These are phyloP conservation scores for Testicularia cyperi DNA, from an alignment of 1,284 basidiomycete species.

Conservation along the genomic window DNA sequence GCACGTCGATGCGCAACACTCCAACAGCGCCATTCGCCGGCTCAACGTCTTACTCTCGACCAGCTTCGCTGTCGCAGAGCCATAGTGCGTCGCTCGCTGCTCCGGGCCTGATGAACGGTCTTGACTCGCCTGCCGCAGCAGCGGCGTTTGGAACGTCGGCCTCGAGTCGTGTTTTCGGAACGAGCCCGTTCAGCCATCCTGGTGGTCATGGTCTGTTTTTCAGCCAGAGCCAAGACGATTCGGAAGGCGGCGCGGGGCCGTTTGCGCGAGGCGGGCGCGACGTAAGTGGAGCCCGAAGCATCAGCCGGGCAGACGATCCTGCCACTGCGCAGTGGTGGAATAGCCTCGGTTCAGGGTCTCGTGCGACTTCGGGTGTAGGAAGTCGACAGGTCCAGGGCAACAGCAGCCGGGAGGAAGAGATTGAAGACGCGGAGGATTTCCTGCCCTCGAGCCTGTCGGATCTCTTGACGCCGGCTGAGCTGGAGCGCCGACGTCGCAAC, in stretches of 20 bases:
- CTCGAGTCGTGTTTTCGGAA: conserved; percentile 44
- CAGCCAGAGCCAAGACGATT: conserved; percentile 47
- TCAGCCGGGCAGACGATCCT: conserved; percentile 25
- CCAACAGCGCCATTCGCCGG: conserved; percentile 12
- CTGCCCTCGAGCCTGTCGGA: conserved; percentile 57
- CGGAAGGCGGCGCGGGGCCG: conserved; percentile 35
- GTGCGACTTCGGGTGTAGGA: too few species aligned
- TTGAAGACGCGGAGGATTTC: conserved; percentile 63
- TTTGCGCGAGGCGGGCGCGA: conserved; percentile 28
- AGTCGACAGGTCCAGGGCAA: conserved; percentile 2
- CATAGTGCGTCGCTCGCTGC: conserved; percentile 21
- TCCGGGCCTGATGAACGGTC: conserved; percentile 6
- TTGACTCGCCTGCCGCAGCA: conserved; percentile 23
- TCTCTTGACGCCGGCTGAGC: conserved; percentile 56
- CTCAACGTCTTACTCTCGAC: conserved; percentile 22
- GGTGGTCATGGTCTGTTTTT: conserved; percentile 53
- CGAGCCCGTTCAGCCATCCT: conserved; percentile 57
- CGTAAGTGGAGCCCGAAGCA: conserved; percentile 28
- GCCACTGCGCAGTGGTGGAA: conserved; percentile 20
- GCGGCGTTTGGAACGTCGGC: conserved; percentile 30
- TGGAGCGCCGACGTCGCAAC: conserved; percentile 46
- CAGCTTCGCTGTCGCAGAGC: conserved; percentile 17
- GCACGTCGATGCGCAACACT: conserved; percentile 1
- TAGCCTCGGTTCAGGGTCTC: conserved; percentile 5
- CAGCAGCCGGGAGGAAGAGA: conserved; percentile 27